Evolutionary conservation across 2,329 filamentous ascomycete species (phyloP), one percentile per base, ranked within the genome.

Genomic region (Cryphonectria japonica): DNA sequence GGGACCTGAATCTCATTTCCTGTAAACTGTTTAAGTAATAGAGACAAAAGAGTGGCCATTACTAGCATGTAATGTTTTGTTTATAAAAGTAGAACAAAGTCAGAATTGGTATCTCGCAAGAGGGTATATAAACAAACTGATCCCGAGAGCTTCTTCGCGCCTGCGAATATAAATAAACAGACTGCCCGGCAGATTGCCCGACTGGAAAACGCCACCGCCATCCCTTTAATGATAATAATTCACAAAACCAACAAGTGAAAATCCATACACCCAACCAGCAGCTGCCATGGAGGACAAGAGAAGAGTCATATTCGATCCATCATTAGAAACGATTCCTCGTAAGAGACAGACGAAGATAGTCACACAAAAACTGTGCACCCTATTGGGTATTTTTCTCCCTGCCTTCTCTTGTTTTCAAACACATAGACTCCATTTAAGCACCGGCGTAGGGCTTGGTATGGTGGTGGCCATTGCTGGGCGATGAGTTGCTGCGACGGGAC

Each of bases 401-500:
- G 16, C 9, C 22, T 9, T 52, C 22, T 52, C n/a, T 29, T 54
- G 2, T 29, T 3, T 54, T 29, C 32, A n/a, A 22, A 14, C 16
- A 6, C 43, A 46, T 5, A 22, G 7, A n/a, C 11, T 11, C 19
- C 6, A n/a, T 8, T 63, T 68, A 76, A 22, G 73, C 75, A 46
- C 73, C 74, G 29, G 69, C 69, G 63, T 75, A 75, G 16, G 73
- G 68, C 73, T 76, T 76, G 71, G 67, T 69, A 67, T 74, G 64
- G 29, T 66, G 66, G 67, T 71, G 68, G 50, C 67, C 62, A 16
- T 50, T 50, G 4, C 59, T 69, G 46, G 69, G 43, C 61, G 74
- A 73, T 26, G 75, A 74, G 64, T 75, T 75, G 75, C 81, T 79
- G 52, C 80, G 81, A 61, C 83, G 82, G 66, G 80, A 82, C 60